Evolutionary conservation across 2,329 filamentous ascomycete genomes (phyloP).

Genomic region (Hypoxylon sp.): DNA sequence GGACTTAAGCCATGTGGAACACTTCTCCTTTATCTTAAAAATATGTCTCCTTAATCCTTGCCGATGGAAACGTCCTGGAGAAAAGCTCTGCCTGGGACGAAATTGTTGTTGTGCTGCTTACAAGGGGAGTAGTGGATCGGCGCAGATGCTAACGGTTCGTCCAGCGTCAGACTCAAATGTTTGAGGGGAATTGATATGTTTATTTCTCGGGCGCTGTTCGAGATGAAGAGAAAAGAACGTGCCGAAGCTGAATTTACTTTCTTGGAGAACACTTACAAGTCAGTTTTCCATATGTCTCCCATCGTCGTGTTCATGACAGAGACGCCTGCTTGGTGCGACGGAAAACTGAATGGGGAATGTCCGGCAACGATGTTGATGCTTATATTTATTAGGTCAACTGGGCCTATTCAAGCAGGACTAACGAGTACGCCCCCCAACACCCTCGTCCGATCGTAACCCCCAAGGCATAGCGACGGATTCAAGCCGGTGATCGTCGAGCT

Average conservation of each 20-base stretch:
- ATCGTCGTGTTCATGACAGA: neutral
- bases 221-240: neutral
- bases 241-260: constrained; percentile 2
- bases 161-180: neutral
- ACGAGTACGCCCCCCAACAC: too few relatives aligned
- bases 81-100: neutral
- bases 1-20: neutral
- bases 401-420: too few relatives aligned
- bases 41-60: neutral
- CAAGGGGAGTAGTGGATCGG: neutral
- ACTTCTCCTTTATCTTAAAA: neutral
- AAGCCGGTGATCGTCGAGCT: too few relatives aligned
- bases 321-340: neutral
- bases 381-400: neutral
- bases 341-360: neutral
- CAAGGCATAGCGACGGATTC: too few relatives aligned
- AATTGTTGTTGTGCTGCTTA: neutral
- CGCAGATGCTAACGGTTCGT: neutral
- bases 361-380: neutral
- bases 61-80: constrained; percentile 2
- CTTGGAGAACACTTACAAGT: neutral
- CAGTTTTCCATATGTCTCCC: neutral
- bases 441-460: too few relatives aligned
- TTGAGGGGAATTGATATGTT: neutral
- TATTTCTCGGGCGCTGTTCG: neutral